Evolutionary conservation across 2,329 filamentous ascomycete genomes (phyloP).

Genomic region (Trichoderma guizhouense): DNA sequence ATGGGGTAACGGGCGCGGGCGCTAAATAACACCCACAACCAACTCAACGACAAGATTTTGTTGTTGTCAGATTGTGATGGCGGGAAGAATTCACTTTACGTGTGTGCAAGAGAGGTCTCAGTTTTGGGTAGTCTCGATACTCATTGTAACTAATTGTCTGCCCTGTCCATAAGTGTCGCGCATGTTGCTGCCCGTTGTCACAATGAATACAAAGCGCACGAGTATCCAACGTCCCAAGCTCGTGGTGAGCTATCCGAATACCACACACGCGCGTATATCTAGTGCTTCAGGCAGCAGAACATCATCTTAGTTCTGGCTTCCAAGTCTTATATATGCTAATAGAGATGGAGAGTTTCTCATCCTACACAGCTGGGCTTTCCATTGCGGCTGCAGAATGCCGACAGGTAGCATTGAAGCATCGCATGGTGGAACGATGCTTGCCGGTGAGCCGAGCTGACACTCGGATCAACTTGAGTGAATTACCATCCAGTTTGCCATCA

Average conservation of each 20-base stretch:
- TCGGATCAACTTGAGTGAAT: background rate
- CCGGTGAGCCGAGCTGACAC: background rate
- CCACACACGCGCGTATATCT: background rate
- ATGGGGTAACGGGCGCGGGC: background rate
- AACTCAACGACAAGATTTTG: background rate
- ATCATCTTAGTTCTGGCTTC: background rate
- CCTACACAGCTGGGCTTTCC: background rate
- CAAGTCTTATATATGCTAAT: background rate
- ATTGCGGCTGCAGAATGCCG: background rate
- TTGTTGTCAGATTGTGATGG: background rate
- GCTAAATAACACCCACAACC: background rate
- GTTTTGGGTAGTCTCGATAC: background rate
- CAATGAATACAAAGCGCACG: background rate
- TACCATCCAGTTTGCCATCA: background rate
- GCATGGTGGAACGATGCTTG: background rate
- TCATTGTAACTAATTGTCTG: background rate
- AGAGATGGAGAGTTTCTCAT: background rate
- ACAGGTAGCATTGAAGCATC: background rate
- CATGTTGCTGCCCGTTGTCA: background rate
- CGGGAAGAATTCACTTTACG: background rate
- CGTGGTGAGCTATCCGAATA: background rate
- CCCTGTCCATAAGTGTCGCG: background rate
- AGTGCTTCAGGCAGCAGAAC: background rate
- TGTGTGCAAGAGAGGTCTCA: background rate
- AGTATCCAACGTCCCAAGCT: background rate